Evolutionary conservation across 768 basidiomycete genomes (phyloP), one percentile per base, ranked within the genome.

Genomic region (Podaxis sp.): DNA sequence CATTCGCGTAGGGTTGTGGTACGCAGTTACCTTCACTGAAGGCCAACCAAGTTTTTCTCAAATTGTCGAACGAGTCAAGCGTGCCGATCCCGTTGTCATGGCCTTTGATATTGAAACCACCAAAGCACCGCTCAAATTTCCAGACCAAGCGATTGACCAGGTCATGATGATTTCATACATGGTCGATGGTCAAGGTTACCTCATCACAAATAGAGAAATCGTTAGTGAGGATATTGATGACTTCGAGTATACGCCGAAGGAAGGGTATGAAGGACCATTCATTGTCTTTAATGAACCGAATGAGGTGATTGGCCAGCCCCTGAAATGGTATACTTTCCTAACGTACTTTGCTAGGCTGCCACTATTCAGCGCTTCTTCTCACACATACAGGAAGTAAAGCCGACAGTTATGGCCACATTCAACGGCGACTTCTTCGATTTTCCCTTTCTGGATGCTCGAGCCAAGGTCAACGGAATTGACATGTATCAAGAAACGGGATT

Each of bases 81-180:
- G 97, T 84, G 95, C 97, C 22, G 97, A 99, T 70, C 97, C 97
- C 0, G 95, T 99, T 48, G 95, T 99, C 57, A 91, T 99, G 93
- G 97, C 97, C 0, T 99, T 82, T 74, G 97, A 99, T 87, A 99
- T 99, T 71, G 97, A 99, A 75, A 96, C 94, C 17, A 96, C 96
- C 1, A 99, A 99, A 77, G 91, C 93, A n/a, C 96, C 97, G n/a
- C 86, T 99, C 69, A 99, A 99, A 75, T 99, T 99, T 72, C 96
- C 97, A 0, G 97, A 99, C 77, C 90, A 95, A 68, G 85, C 87
- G 6, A 89, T 93, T 26, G 97, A 99, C 78, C 96, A 98, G 73
- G 95, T 99, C 69, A 99, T 99, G 96, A 99, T 99, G 97, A 99
- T 99, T 66, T 99, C 97, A 49, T 99, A 99, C 76, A 99, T 99